A percentile compares a stretch with the other conserved stretches of the same genome.
These are phyloP conservation scores for Tilletia caries DNA, from an alignment of 1,284 basidiomycete genomes.

Conservation along the genomic window DNA sequence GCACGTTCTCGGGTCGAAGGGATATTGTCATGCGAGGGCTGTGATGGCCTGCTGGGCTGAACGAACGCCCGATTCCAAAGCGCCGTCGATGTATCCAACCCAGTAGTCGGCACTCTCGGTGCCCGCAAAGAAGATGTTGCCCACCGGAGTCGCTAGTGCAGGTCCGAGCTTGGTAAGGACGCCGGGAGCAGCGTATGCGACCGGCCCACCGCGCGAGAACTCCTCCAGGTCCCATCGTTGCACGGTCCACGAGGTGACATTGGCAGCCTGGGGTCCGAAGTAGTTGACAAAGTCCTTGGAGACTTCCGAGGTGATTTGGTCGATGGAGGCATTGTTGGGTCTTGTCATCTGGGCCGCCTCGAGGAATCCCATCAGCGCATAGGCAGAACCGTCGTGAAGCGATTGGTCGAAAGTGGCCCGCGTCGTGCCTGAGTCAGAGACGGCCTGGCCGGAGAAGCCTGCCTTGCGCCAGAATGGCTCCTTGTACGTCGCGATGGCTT, in stretches of 20 bases:
- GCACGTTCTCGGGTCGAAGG: too few species aligned
- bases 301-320: neutral
- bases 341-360: constrained; percentile 13
- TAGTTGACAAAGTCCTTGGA: constrained; percentile 9
- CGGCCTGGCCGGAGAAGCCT: constrained; percentile 2
- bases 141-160: neutral
- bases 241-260: neutral
- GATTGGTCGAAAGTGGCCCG: constrained; percentile 4
- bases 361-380: constrained; percentile 7
- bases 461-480: constrained; percentile 11
- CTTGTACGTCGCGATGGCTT: neutral
- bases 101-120: constrained; percentile 19
- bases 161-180: neutral
- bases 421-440: neutral
- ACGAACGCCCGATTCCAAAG: constrained; percentile 13
- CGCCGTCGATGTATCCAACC: constrained; percentile 21
- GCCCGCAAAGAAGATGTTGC: constrained; percentile 20
- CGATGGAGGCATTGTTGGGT: neutral
- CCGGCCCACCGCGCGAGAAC: constrained; percentile 17
- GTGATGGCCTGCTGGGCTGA: constrained; percentile 14
- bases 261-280: constrained; percentile 16
- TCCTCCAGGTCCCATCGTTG: constrained; percentile 18
- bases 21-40: neutral
- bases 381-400: neutral
- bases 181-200: neutral